These are phyloP conservation scores for Zasmidium citrigriseum DNA, from an alignment of 2,329 filamentous ascomycete genomes.

Conservation along the genomic window DNA sequence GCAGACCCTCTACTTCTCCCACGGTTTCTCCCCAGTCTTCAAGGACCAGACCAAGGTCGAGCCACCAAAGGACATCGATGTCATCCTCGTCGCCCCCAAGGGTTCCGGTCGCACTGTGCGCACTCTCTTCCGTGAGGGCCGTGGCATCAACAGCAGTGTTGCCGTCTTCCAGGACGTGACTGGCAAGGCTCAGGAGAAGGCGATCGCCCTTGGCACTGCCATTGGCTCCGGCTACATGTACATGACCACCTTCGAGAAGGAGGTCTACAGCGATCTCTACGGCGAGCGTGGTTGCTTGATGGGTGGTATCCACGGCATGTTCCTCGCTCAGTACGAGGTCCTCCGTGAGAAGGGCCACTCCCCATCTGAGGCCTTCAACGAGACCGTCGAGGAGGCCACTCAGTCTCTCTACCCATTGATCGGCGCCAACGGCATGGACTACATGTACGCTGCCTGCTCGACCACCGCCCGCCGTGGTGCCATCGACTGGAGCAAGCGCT, in stretches of 20 bases:
- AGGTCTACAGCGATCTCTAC: conserved; percentile 99
- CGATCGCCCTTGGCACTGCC: conserved; percentile 92
- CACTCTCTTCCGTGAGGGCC: conserved; percentile 97
- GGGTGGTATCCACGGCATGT: conserved; percentile 99
- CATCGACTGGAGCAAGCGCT: conserved; percentile 96
- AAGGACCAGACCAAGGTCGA: conserved; percentile 99
- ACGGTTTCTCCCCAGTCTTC: conserved; percentile 99
- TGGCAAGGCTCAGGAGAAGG: conserved; percentile 97
- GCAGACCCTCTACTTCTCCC: conserved; percentile 99
- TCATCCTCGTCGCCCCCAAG: conserved; percentile 99
- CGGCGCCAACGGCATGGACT: conserved; percentile 98
- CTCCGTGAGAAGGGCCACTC: conserved; percentile 97
- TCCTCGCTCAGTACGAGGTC: conserved; percentile 99
- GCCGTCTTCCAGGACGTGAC: conserved; percentile 98
- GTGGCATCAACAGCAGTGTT: conserved; percentile 99
- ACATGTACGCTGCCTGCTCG: conserved; percentile 99
- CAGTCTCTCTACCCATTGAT: conserved; percentile 98
- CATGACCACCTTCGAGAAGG: conserved; percentile 99
- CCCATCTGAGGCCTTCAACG: conserved; percentile 99
- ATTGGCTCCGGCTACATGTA: conserved; percentile 98
- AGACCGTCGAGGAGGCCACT: conserved; percentile 99
- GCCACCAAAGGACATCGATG: conserved; percentile 90
- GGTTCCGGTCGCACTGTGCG: conserved; percentile 98
- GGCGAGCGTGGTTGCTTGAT: conserved; percentile 99
- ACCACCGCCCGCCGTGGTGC: conserved; percentile 97